Evolutionary conservation across 192 early-diverging fungal species (phyloP).

Genomic region (Linnemannia elongata): DNA sequence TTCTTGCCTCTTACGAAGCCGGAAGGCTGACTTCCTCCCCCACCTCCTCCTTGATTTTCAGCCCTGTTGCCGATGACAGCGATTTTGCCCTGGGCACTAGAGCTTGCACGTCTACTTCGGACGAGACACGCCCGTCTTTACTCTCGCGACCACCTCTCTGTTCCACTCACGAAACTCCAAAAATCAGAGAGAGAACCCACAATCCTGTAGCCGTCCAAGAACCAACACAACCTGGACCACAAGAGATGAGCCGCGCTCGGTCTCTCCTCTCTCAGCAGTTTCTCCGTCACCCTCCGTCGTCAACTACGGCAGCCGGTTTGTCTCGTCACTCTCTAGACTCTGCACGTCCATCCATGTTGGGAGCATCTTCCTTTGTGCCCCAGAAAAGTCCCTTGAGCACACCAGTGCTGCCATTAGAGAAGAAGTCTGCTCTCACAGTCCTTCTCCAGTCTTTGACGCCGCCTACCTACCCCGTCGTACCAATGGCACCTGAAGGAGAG

Average conservation of each 20-base stretch:
- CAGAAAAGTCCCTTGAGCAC: not conserved
- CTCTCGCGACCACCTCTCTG: not conserved
- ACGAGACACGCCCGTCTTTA: not conserved
- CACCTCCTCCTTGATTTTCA: too few relatives aligned
- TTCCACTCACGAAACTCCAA: not conserved
- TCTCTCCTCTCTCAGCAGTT: slow-evolving; percentile 31
- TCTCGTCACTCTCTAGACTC: slow-evolving; percentile 12
- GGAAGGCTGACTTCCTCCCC: not conserved
- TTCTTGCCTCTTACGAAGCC: not conserved
- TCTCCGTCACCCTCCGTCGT: not conserved
- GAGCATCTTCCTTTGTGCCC: not conserved
- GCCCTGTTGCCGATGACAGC: too few relatives aligned
- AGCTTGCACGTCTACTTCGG: not conserved
- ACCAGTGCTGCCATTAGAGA: slow-evolving; percentile 15
- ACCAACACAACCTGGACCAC: not conserved
- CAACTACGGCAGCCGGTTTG: not conserved
- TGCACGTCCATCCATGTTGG: not conserved
- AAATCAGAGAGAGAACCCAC: not conserved
- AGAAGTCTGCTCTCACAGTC: slow-evolving; percentile 11
- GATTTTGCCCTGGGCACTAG: not conserved
- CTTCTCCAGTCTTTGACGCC: slow-evolving; percentile 17
- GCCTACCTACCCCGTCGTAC: slow-evolving; percentile 9
- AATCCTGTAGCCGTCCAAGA: not conserved
- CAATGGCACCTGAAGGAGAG: not conserved
- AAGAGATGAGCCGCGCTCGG: slow-evolving; percentile 21